These are phyloP conservation scores for Acanthamoeba triangularis DNA, from an alignment of 208 protist genomes.

Conservation along the genomic window DNA sequence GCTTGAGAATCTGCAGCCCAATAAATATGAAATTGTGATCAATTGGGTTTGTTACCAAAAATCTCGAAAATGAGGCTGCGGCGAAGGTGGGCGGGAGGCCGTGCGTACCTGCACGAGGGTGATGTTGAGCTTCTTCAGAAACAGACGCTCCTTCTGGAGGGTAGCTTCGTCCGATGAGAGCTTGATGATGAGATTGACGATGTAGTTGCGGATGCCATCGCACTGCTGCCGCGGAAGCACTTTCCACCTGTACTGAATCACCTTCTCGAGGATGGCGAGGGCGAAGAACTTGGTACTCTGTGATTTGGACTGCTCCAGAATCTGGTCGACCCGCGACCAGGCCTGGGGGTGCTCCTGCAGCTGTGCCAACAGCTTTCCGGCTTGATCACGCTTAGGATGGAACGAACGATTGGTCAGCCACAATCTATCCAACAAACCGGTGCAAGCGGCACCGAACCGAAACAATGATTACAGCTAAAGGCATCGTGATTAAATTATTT, in stretches of 20 bases:
- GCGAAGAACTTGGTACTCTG: constrained; percentile 92
- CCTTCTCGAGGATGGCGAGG: constrained; percentile 96
- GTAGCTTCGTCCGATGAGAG: constrained; percentile 87
- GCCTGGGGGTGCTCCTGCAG: constrained; percentile 96
- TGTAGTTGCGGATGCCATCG: constrained; percentile 96
- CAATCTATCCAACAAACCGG: too few species aligned
- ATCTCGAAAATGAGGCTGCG: too few species aligned
- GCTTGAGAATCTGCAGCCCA: constrained; percentile 98
- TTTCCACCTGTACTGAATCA: constrained; percentile 97
- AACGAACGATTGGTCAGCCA: too few species aligned
- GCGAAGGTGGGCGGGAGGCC: too few species aligned
- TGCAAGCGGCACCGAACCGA: too few species aligned
- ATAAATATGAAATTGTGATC: too few species aligned
- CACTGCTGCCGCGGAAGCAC: constrained; percentile 91
- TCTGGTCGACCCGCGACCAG: constrained; percentile 95
- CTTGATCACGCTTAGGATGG: constrained; percentile 83
- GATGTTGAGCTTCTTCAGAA: constrained; percentile 91
- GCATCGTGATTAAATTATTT: too few species aligned
- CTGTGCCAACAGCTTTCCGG: constrained; percentile 93
- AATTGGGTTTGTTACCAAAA: too few species aligned
- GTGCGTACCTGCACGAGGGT: constrained; percentile 92
- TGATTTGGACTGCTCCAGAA: constrained; percentile 93
- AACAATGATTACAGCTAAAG: too few species aligned
- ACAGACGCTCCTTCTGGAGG: constrained; percentile 75
- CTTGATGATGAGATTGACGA: constrained; percentile 97